Evolutionary conservation across 176 grass and related monocot genomes (phyloP), one percentile per base, ranked within the genome.

Genomic region (Cenchrus purpureus): DNA sequence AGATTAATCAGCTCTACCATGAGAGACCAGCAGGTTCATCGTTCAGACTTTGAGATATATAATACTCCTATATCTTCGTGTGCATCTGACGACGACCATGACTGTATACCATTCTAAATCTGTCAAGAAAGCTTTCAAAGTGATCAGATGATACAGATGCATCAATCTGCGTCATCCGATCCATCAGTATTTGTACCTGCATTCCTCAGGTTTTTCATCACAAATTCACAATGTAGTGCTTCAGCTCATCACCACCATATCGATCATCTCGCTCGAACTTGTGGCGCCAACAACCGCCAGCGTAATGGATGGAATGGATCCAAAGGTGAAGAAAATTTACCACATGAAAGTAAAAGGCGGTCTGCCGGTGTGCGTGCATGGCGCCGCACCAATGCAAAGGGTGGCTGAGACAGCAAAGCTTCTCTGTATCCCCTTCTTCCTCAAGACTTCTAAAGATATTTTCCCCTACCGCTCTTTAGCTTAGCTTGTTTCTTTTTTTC

Each of bases 401-500:
- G 68, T 64, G 79, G 73, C 73, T 81, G 65, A 49, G 82, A 97
- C 89, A 97, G 83, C 92, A 90, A 97, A 87, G 79, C 82, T 82
- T 67, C 68, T 82, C 90, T 86, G 85, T 88, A 92, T 88, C 80
- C 70, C 81, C 91, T 90, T 92, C 94, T 86, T 71, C 83, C 50
- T 92, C 83, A 97, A 90, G 92, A 87, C 65, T 88, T 89, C 89
- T 76, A 90, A 90, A 93, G 82, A 86, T 80, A 84, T 81, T 82
- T 91, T 85, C 78, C 17, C 31, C 34, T 37, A 73, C 45, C 28
- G 17, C 64, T 80, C 65, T 67, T 78, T 79, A 32, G 19, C 68
- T 48, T 12, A 48, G 19, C 43, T 45, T 68, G 4, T 42, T 29
- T 29, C n/a, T 76, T 66, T 69, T n/a, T 76, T 66, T 69, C 51